These are phyloP conservation scores for Dictyostelium brefeldianum DNA, from an alignment of 78 protist genomes.

Conservation along the genomic window DNA sequence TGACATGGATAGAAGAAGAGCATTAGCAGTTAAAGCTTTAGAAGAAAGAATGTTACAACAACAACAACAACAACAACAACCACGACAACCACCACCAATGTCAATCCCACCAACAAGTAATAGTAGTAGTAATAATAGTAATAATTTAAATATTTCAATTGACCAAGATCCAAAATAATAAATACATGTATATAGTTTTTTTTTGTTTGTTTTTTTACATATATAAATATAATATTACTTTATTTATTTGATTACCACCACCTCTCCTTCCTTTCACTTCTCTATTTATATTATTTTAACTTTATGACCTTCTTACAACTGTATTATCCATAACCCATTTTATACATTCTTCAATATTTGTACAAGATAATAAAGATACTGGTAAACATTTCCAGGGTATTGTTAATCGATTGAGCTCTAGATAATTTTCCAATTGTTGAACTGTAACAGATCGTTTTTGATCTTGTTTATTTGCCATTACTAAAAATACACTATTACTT, in stretches of 20 bases:
- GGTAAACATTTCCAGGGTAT: constrained; percentile 70
- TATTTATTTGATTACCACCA: too few relatives aligned
- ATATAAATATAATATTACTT: too few relatives aligned
- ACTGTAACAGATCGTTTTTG: constrained; percentile 5
- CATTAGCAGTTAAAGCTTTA: constrained; percentile 70
- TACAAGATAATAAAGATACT: neutral
- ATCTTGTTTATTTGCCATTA: constrained; percentile 75
- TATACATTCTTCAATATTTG: constrained; percentile 34
- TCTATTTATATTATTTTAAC: neutral
- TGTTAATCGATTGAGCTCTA: constrained; percentile 48
- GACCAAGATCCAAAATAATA: neutral
- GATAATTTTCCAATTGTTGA: constrained; percentile 44
- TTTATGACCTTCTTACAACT: constrained; percentile 10
- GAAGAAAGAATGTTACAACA: constrained; percentile 73
- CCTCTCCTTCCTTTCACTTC: too few relatives aligned
- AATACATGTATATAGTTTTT: neutral
- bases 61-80: constrained; percentile 39
- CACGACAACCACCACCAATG: neutral
- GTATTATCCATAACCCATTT: constrained; percentile 74
- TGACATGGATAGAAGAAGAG: constrained; percentile 79
- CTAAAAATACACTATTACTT: constrained; percentile 49
- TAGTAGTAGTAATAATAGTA: neutral
- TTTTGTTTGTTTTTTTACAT: neutral
- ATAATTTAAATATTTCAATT: constrained; percentile 4
- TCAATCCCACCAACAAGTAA: neutral